Conservation (phyloP, 306 rosid genomes). For the Cajanus cajan region DNA sequence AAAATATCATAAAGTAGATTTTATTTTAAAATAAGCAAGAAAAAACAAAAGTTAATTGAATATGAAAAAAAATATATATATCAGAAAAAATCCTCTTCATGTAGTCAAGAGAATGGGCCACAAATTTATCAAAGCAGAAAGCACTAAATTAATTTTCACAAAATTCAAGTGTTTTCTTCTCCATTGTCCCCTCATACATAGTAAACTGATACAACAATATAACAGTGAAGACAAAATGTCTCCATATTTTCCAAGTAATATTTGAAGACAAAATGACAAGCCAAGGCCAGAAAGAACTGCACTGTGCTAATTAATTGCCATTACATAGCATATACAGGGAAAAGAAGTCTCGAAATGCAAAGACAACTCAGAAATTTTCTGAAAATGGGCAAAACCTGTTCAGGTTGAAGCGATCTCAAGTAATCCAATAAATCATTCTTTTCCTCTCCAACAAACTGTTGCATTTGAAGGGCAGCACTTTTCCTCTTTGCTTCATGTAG, state of each 20-base stretch:
- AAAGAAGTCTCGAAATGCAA: not conserved
- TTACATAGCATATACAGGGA: not conserved
- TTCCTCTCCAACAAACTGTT: constrained; percentile 95
- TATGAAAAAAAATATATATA: not conserved
- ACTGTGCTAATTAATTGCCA: not conserved
- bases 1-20: not conserved
- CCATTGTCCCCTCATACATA: not conserved
- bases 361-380: not conserved
- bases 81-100: not conserved
- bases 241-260: constrained; percentile 7
- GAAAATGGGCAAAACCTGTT: constrained; percentile 56
- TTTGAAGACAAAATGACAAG: constrained; percentile 26
- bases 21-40: not conserved
- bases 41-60: not conserved
- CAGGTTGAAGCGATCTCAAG: constrained; percentile 91
- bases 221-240: not conserved
- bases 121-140: constrained; percentile 2
- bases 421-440: constrained; percentile 90
- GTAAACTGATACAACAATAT: not conserved
- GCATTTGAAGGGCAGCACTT: constrained; percentile 94
- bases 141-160: not conserved
- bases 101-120: not conserved
- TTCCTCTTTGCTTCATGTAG: constrained; percentile 80
- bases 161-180: constrained; percentile 2
- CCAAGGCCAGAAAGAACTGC: constrained; percentile 16